Percentiles rank a stretch among this genome's conserved stretches.
Conservation (phyloP, 805 yeast genomes). For the Scheffersomyces lignosus region DNA sequence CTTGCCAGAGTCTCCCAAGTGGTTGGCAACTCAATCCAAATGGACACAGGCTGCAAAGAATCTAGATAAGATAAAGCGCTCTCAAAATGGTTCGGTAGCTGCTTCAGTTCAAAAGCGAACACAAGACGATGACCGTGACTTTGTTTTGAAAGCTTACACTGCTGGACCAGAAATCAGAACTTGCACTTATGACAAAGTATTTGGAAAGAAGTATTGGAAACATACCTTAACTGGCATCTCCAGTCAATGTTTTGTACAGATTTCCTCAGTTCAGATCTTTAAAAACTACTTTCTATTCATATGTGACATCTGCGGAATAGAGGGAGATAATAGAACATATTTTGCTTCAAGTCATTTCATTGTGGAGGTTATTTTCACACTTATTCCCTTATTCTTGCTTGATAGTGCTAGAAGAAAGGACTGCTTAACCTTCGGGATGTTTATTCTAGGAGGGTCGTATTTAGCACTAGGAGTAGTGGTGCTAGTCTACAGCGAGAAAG, state of each 20-base stretch:
- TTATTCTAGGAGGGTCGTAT: slow-evolving; percentile 36
- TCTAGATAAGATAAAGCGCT: slow-evolving; percentile 2
- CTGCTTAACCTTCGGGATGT: slow-evolving; percentile 43
- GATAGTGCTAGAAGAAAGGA: slow-evolving; percentile 50
- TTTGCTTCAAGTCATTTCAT: slow-evolving; percentile 39
- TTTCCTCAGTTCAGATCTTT: slow-evolving; percentile 44
- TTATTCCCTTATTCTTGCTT: slow-evolving; percentile 44
- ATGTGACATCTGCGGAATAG: slow-evolving; percentile 49
- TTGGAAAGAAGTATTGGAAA: slow-evolving; percentile 30
- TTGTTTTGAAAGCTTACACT: slow-evolving; percentile 25
- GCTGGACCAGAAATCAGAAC: slow-evolving; percentile 15
- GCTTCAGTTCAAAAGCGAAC: background rate
- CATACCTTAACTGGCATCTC: slow-evolving; percentile 38
- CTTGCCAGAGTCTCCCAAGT: slow-evolving; percentile 34
- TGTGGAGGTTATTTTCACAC: slow-evolving; percentile 39
- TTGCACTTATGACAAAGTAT: slow-evolving; percentile 31
- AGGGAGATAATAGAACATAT: slow-evolving; percentile 28
- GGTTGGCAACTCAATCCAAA: slow-evolving; percentile 14
- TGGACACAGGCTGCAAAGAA: slow-evolving; percentile 8
- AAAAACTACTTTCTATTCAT: slow-evolving; percentile 46
- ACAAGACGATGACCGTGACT: slow-evolving; percentile 1
- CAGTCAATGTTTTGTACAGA: slow-evolving; percentile 44
- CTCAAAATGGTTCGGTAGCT: background rate
- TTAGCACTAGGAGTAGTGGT: slow-evolving; percentile 33
- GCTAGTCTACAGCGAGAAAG: slow-evolving; percentile 32